Percentiles rank a stretch among this genome's conserved stretches.
Evolutionary conservation across 352 stramenopile species (phyloP).

Genomic region (Globisporangium middletonii): DNA sequence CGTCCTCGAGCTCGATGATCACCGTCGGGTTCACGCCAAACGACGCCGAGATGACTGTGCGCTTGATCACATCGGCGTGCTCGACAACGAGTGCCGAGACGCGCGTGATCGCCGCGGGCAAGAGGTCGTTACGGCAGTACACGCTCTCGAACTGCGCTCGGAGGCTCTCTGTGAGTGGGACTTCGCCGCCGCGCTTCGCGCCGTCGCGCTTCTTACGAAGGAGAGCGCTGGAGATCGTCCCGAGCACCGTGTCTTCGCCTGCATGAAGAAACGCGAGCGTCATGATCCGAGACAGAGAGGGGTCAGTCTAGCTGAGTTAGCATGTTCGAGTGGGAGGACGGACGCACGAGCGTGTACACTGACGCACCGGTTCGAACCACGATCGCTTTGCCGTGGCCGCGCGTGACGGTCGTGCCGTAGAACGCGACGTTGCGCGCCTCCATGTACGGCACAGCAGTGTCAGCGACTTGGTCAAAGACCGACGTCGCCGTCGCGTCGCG

Average conservation of each 20-base stretch:
- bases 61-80: slow-evolving; percentile 35
- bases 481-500: slow-evolving; percentile 26
- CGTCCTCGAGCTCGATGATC: slow-evolving; percentile 39
- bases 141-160: slow-evolving; percentile 35
- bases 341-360: too few relatives aligned
- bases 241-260: slow-evolving; percentile 39
- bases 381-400: slow-evolving; percentile 38
- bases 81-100: slow-evolving; percentile 44
- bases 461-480: slow-evolving; percentile 34
- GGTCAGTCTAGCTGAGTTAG: background rate
- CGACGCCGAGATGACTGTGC: slow-evolving; percentile 31
- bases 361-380: slow-evolving; percentile 25
- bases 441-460: slow-evolving; percentile 33
- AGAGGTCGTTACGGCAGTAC: slow-evolving; percentile 28
- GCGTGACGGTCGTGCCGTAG: slow-evolving; percentile 38
- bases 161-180: slow-evolving; percentile 31
- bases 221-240: slow-evolving; percentile 30
- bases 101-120: slow-evolving; percentile 27
- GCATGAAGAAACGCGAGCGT: background rate
- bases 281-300: background rate
- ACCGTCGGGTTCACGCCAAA: slow-evolving; percentile 37
- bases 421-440: slow-evolving; percentile 47
- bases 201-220: slow-evolving; percentile 17
- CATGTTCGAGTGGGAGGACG: background rate
- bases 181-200: slow-evolving; percentile 19